Percentiles rank a stretch among this genome's conserved stretches.
These are phyloP conservation scores for Gossypium bickii DNA, from an alignment of 345 rosid genomes.

Conservation along the genomic window DNA sequence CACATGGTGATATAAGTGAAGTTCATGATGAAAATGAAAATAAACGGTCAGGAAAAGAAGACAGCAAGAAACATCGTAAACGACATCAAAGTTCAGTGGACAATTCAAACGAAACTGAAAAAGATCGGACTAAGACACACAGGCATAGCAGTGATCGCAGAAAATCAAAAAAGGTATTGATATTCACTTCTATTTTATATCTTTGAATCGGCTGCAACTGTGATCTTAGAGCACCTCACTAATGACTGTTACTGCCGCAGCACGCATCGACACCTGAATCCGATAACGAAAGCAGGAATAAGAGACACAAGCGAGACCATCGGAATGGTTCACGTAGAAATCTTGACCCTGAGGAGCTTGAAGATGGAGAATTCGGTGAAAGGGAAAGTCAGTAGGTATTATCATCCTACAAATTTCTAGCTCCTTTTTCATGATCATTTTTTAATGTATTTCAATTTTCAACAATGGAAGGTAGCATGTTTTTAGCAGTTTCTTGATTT, in stretches of 20 bases:
- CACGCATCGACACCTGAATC: conserved; percentile 56
- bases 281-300: conserved; percentile 59
- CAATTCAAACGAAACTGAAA: conserved; percentile 48
- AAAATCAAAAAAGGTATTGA: conserved; percentile 59
- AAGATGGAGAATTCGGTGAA: conserved; percentile 81
- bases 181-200: conserved; percentile 4
- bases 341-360: conserved; percentile 60
- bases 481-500: background rate
- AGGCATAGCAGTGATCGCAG: conserved; percentile 51
- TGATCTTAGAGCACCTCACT: background rate
- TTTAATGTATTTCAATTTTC: conserved; percentile 4
- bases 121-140: conserved; percentile 47
- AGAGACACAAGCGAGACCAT: conserved; percentile 61
- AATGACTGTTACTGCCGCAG: conserved; percentile 33
- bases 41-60: conserved; percentile 58
- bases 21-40: conserved; percentile 33
- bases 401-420: conserved; percentile 9
- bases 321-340: conserved; percentile 47
- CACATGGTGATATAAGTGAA: conserved; percentile 38
- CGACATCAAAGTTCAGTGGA: conserved; percentile 44
- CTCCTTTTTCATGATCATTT: background rate
- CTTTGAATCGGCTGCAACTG: background rate
- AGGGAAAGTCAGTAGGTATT: conserved; percentile 27
- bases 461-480: background rate
- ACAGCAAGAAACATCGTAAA: conserved; percentile 53